Conservation (phyloP, 768 basidiomycete species). For the Amanita thiersii region DNA sequence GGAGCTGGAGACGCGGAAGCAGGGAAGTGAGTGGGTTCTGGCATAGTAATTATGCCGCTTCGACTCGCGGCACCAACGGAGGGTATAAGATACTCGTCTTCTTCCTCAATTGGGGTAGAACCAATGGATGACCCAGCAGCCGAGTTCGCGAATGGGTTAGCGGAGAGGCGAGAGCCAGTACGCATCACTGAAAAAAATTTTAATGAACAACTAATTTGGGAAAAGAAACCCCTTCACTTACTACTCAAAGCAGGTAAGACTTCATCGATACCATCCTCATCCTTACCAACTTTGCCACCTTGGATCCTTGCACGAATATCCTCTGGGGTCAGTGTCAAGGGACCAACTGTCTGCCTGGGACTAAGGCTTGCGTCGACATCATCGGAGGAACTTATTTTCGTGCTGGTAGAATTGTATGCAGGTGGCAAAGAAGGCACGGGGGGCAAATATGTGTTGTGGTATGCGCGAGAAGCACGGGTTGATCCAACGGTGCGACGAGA, state of each 20-base stretch:
- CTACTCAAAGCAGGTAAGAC: slow-evolving; percentile 63
- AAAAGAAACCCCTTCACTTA: slow-evolving; percentile 24
- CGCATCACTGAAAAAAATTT: slow-evolving; percentile 55
- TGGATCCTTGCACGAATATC: slow-evolving; percentile 52
- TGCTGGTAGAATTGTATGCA: slow-evolving; percentile 1
- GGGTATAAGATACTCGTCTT: slow-evolving; percentile 3
- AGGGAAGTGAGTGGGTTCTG: not conserved
- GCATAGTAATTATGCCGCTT: not conserved
- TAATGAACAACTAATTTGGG: not conserved
- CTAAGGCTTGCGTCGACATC: slow-evolving; percentile 18
- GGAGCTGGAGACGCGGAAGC: not conserved
- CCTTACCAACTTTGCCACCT: slow-evolving; percentile 19
- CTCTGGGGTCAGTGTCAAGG: slow-evolving; percentile 43
- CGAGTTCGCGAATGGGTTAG: not conserved
- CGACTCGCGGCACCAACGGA: not conserved
- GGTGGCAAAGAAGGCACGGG: slow-evolving; percentile 32
- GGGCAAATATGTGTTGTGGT: slow-evolving; percentile 31
- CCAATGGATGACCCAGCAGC: not conserved
- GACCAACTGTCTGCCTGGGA: slow-evolving; percentile 30
- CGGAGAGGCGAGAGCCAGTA: slow-evolving; percentile 28
- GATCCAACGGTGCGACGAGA: slow-evolving; percentile 21
- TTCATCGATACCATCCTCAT: slow-evolving; percentile 34
- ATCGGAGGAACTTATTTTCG: slow-evolving; percentile 4
- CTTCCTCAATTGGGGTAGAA: not conserved
- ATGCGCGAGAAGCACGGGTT: slow-evolving; percentile 19